phyloP scores from a whole-genome alignment of 345 rosid genomes.

The Camelina hispida region DNA sequence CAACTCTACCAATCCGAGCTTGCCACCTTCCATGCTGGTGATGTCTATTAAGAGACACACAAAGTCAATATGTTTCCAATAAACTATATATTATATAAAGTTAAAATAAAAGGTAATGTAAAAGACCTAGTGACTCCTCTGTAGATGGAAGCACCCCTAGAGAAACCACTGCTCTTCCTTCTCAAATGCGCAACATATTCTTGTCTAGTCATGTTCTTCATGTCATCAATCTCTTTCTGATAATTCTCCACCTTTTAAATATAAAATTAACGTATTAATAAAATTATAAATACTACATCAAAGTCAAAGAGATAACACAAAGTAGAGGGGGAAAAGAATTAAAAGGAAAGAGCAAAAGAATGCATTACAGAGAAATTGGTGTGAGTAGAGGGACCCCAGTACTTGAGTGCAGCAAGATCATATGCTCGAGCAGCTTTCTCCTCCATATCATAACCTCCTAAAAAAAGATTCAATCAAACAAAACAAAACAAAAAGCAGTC shows the following conservation, averaged over 20 bases:
- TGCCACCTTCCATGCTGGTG: conserved; percentile 99
- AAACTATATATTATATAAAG: neutral
- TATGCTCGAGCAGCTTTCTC: conserved; percentile 99
- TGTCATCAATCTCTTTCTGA: conserved; percentile 73
- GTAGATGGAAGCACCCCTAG: conserved; percentile 97
- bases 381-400: conserved; percentile 96
- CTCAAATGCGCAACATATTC: conserved; percentile 94
- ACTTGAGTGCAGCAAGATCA: conserved; percentile 98
- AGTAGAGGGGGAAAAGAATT: neutral
- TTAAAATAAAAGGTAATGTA: neutral
- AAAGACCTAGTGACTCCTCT: conserved; percentile 94
- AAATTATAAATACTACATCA: conserved; percentile 17
- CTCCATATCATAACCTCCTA: conserved; percentile 99
- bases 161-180: conserved; percentile 99
- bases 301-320: conserved; percentile 16
- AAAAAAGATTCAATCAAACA: conserved; percentile 31
- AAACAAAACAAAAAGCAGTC: conserved; percentile 34
- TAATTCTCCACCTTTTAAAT: conserved; percentile 72
- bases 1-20: conserved; percentile 98
- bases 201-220: conserved; percentile 88
- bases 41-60: conserved; percentile 50
- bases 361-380: conserved; percentile 78
- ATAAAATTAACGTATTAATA: neutral
- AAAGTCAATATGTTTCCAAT: conserved; percentile 15
- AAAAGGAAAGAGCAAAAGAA: conserved; percentile 17